A percentile compares a stretch with the other conserved stretches of the same genome.
Evolutionary conservation across 2,329 filamentous ascomycete genomes (phyloP).

Genomic region (Cytospora schulzeri): DNA sequence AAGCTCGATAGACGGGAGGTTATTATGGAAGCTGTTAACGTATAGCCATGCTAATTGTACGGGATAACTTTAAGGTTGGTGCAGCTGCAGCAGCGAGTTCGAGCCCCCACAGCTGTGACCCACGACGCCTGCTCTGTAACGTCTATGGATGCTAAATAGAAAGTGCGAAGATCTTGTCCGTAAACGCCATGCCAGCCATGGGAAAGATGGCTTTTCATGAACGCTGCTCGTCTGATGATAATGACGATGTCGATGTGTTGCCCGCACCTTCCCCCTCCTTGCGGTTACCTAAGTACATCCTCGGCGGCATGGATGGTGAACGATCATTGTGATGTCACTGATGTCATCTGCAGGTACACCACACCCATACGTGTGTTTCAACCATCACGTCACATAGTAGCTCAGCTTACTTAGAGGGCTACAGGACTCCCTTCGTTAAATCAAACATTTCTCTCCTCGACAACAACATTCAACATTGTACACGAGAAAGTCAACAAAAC

Average conservation of each 20-base stretch:
- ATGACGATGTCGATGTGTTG: neutral
- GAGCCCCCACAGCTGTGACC: too few relatives aligned
- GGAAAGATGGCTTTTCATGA: neutral
- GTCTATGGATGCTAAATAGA: too few relatives aligned
- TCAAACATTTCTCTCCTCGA: neutral
- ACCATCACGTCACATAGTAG: constrained; percentile 23
- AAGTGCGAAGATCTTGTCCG: too few relatives aligned
- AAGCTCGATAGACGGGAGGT: too few relatives aligned
- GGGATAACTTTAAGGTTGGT: too few relatives aligned
- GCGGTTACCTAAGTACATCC: neutral
- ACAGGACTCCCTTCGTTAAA: constrained; percentile 2
- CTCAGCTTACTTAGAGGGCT: constrained; percentile 5
- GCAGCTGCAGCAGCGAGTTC: too few relatives aligned
- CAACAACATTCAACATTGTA: neutral
- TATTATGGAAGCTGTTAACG: too few relatives aligned
- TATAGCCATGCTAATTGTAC: too few relatives aligned
- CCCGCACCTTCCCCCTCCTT: neutral
- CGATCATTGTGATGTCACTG: constrained; percentile 28
- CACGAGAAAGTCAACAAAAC: neutral
- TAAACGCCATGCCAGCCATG: too few relatives aligned
- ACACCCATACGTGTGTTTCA: neutral
- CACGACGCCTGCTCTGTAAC: too few relatives aligned
- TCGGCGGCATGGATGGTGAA: constrained; percentile 1
- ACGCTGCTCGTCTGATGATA: neutral
- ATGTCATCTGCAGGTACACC: constrained; percentile 10